Conservation (phyloP, 345 rosid genomes). For the Eucalyptus globulus region DNA sequence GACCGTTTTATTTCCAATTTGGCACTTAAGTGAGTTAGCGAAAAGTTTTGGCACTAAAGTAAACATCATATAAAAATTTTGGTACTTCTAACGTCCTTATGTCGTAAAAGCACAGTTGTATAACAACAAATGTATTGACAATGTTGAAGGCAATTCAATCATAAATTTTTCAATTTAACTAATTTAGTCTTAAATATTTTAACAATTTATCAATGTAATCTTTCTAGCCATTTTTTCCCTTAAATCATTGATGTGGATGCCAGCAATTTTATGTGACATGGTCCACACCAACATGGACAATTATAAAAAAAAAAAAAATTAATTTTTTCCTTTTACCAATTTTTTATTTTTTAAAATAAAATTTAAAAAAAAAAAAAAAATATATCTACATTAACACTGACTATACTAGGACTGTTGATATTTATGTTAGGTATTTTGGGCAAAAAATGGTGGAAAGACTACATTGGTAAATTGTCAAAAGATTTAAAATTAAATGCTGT, state of each 20-base stretch:
- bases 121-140: too few relatives aligned
- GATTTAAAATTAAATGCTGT: accelerated
- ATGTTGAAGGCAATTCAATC: accelerated
- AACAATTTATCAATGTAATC: accelerated
- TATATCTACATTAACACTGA: accelerated
- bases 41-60: not conserved
- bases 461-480: not conserved
- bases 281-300: not conserved
- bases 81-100: not conserved
- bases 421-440: accelerated
- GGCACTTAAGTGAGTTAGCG: accelerated
- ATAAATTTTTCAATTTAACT: accelerated
- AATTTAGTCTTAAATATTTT: accelerated
- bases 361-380: not conserved
- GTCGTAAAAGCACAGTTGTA: accelerated
- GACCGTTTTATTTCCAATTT: not conserved
- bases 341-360: too few relatives aligned
- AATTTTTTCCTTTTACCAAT: not conserved
- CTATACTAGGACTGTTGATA: accelerated
- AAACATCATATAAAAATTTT: too few relatives aligned
- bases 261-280: not conserved
- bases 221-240: accelerated
- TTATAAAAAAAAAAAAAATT: not conserved
- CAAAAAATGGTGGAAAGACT: not conserved
- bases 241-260: accelerated